Evolutionary conservation across 176 grass and related monocot genomes (phyloP).

Genomic region (Phyllostachys edulis): DNA sequence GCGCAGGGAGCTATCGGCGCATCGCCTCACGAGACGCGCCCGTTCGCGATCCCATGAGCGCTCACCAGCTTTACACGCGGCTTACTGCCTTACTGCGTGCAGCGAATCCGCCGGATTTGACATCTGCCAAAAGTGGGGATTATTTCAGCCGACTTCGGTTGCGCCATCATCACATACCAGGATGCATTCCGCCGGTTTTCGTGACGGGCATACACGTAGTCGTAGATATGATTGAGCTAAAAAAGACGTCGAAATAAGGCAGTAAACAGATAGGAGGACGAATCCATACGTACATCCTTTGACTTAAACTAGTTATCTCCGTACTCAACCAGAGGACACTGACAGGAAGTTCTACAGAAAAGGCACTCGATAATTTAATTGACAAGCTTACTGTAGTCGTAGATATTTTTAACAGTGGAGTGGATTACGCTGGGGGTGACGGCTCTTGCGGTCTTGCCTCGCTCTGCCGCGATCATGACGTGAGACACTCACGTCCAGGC

Average conservation of each 20-base stretch:
- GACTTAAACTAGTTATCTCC: background rate
- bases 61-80: slow-evolving; percentile 33
- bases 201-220: background rate
- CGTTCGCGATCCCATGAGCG: slow-evolving; percentile 2
- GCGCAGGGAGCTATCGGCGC: background rate
- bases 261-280: background rate
- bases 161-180: background rate
- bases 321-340: background rate
- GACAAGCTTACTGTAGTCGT: background rate
- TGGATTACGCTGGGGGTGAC: background rate
- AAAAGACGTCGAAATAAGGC: background rate
- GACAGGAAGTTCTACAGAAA: background rate
- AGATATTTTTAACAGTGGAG: background rate
- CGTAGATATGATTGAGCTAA: background rate
- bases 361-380: background rate
- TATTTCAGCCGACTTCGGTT: background rate
- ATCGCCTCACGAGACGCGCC: background rate
- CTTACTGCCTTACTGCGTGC: background rate
- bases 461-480: background rate
- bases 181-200: background rate
- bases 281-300: background rate
- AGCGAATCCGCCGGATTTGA: slow-evolving; percentile 18
- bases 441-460: background rate
- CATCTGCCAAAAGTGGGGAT: background rate
- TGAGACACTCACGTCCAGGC: background rate